Evolutionary conservation across 192 early-diverging fungal genomes (phyloP).

Genomic region (Backusella westeae): DNA sequence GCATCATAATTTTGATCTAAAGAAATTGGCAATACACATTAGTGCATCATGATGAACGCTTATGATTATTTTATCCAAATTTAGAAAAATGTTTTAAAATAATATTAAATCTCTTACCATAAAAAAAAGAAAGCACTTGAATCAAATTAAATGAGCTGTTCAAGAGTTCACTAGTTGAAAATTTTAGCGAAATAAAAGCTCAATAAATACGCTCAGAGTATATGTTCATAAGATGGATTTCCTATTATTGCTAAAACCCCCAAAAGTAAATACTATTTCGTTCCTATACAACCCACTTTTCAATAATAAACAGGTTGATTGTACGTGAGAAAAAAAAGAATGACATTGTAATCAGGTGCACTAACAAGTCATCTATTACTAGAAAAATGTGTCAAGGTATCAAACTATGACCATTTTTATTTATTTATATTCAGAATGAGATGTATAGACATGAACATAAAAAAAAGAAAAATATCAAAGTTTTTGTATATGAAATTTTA

Average conservation of each 20-base stretch:
- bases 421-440: background rate
- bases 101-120: background rate
- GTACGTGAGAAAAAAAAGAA: background rate
- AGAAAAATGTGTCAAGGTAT: background rate
- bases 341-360: background rate
- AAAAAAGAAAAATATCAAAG: background rate
- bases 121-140: background rate
- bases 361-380: background rate
- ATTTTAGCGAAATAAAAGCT: background rate
- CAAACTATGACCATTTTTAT: background rate
- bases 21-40: background rate
- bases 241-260: background rate
- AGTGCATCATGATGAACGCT: background rate
- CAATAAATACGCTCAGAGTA: background rate
- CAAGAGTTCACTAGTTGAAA: background rate
- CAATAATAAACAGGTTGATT: background rate
- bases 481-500: background rate
- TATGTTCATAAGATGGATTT: background rate
- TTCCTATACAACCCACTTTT: background rate
- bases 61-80: background rate
- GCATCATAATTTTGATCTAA: background rate
- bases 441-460: background rate
- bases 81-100: background rate
- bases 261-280: background rate
- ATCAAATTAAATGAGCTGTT: background rate